Evolutionary conservation across 2,329 filamentous ascomycete genomes (phyloP).

Genomic region (Xylaria sp.): DNA sequence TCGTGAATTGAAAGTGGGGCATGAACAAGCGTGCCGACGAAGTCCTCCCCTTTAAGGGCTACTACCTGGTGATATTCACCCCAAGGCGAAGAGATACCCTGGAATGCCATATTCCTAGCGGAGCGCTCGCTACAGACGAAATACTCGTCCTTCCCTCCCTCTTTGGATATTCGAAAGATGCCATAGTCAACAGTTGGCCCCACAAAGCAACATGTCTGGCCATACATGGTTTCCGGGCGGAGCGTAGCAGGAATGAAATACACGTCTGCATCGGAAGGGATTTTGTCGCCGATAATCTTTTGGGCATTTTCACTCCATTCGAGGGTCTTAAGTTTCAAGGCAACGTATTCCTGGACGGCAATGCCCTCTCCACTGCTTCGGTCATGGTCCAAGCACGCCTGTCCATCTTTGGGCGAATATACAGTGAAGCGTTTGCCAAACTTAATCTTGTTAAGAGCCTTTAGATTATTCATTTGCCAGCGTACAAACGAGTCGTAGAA

Average conservation of each 20-base stretch:
- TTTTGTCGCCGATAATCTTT: constrained; percentile 77
- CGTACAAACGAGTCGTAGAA: constrained; percentile 96
- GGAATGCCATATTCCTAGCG: constrained; percentile 97
- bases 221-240: constrained; percentile 98
- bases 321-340: constrained; percentile 88
- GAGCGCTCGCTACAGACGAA: constrained; percentile 85
- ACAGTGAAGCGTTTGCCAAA: constrained; percentile 94
- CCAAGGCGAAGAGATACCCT: constrained; percentile 76
- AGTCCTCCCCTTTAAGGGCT: constrained; percentile 79
- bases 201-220: constrained; percentile 95
- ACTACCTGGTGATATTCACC: constrained; percentile 72
- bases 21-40: constrained; percentile 88
- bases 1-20: constrained; percentile 90
- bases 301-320: constrained; percentile 86
- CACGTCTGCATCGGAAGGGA: constrained; percentile 81
- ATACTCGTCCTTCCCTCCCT: constrained; percentile 76
- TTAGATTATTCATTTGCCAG: constrained; percentile 97
- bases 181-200: constrained; percentile 91
- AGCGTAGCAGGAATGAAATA: constrained; percentile 94
- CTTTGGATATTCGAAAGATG: constrained; percentile 65
- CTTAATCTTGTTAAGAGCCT: constrained; percentile 90
- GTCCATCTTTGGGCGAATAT: constrained; percentile 89
- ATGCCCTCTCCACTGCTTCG: constrained; percentile 83
- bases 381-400: constrained; percentile 90
- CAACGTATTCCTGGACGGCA: constrained; percentile 90